Percentiles rank a stretch among this genome's conserved stretches.
These are phyloP conservation scores for Lachnellula subtilissima DNA, from an alignment of 2,329 filamentous ascomycete species.

Conservation along the genomic window DNA sequence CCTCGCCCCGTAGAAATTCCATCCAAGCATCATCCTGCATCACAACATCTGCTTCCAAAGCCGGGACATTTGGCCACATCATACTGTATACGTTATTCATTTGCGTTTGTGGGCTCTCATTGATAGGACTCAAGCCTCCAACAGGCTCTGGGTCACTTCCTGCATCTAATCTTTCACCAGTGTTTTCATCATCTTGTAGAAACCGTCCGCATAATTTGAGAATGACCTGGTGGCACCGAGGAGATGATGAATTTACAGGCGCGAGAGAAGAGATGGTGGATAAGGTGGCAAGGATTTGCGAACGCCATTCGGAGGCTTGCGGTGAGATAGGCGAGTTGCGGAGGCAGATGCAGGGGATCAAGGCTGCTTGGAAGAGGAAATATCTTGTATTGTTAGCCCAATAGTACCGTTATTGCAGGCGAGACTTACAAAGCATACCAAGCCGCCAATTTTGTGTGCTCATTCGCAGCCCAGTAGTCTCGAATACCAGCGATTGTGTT, in stretches of 20 bases:
- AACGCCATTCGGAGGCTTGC: conserved; percentile 8
- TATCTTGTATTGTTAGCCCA: conserved; percentile 23
- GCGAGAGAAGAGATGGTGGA: conserved; percentile 12
- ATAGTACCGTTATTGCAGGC: not conserved
- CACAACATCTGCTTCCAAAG: conserved; percentile 35
- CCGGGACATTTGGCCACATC: conserved; percentile 43
- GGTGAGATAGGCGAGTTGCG: conserved; percentile 6
- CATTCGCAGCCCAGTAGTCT: conserved; percentile 7
- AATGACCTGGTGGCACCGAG: conserved; percentile 14
- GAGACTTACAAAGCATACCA: conserved; percentile 18
- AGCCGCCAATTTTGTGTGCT: conserved; percentile 8
- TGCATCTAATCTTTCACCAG: not conserved
- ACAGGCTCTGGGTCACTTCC: not conserved
- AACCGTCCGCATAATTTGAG: conserved; percentile 14
- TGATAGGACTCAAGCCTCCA: conserved; percentile 23
- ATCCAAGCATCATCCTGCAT: conserved; percentile 38
- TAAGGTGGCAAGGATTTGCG: conserved; percentile 8
- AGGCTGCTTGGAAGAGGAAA: conserved; percentile 40
- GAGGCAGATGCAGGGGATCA: conserved; percentile 39
- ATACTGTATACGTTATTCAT: conserved; percentile 40
- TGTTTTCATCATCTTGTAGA: not conserved
- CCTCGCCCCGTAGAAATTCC: conserved; percentile 26
- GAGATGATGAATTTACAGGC: conserved; percentile 9
- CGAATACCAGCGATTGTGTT: conserved; percentile 8
- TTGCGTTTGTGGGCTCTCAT: conserved; percentile 39